Evolutionary conservation across 805 yeast species (phyloP).

Genomic region (Kodamaea jinghongensis): DNA sequence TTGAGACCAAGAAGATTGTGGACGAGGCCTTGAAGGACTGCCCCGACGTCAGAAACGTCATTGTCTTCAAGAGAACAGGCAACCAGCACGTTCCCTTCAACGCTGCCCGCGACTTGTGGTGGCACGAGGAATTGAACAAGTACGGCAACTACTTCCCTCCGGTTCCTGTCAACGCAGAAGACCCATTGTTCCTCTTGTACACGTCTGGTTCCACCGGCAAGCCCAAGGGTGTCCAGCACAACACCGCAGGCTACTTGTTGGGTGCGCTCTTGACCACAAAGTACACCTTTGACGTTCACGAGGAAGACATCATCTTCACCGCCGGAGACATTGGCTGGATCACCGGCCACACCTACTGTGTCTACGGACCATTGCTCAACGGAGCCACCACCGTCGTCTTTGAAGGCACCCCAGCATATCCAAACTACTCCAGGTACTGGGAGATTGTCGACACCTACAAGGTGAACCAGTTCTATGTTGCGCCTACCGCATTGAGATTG

Average conservation of each 20-base stretch:
- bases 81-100: conserved; percentile 66
- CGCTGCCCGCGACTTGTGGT: conserved; percentile 85
- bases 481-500: conserved; percentile 95
- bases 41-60: conserved; percentile 74
- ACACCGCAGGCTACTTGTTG: conserved; percentile 90
- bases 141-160: conserved; percentile 87
- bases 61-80: conserved; percentile 89
- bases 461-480: conserved; percentile 95
- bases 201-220: conserved; percentile 98
- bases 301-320: conserved; percentile 84
- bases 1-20: conserved; percentile 89
- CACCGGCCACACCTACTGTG: conserved; percentile 95
- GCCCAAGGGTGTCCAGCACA: conserved; percentile 97
- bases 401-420: conserved; percentile 98
- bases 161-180: conserved; percentile 83
- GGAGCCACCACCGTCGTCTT: conserved; percentile 93
- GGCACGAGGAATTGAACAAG: conserved; percentile 86
- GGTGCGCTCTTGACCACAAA: conserved; percentile 91
- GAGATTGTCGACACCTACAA: conserved; percentile 87
- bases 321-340: conserved; percentile 99
- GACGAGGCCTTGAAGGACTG: conserved; percentile 85
- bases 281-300: conserved; percentile 90
- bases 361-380: conserved; percentile 83
- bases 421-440: conserved; percentile 95
- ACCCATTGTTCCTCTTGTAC: conserved; percentile 91